Evolutionary conservation across 306 rosid genomes (phyloP), one percentile per base, ranked within the genome.

Genomic region (Cucurbita pepo): DNA sequence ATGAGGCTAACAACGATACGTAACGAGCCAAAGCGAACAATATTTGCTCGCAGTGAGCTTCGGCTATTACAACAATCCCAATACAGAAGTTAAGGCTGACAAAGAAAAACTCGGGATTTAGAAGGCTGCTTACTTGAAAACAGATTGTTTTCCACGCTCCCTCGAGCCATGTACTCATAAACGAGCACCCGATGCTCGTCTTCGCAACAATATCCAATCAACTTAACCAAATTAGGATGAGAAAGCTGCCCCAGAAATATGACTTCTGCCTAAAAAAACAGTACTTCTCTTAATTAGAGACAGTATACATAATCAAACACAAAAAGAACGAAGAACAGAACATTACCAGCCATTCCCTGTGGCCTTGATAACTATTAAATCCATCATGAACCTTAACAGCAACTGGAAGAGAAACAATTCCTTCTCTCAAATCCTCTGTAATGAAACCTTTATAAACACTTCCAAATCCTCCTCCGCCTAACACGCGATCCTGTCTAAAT

Each of bases 361-460:
- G 99, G 11, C 99, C 99, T 85, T 95, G 99, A 84, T 86, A 86
- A 76, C 99, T 95, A 41, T 95, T 91, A 76, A 87, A 83, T 13
- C 99, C 95, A 64, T 95, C 99, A 83, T 95, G 99, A 83, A 95
- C 99, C 89, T 95, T 95, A 64, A 95, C 99, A 57, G 99, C 99
- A 0, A 91, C 99, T 4, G 91, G 78, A 79, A 89, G 80, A 10
- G 86, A 47, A 76, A 86, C 77, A 72, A 91, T 78, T 3, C 92
- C 97, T 56, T 86, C 78, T 73, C 89, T 85, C 61, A 94, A 77
- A 74, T 86, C 99, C 81, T 94, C 95, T 48, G 92, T 79, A 47
- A 94, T 81, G 66, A 89, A 85, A 0, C 99, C 99, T 82, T 95
- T 89, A 69, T 95, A 95, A 69, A 95, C 99, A 74, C 95, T 88